Conservation (phyloP, 305 asterid genomes). For the Stenogyne calaminthoides region DNA sequence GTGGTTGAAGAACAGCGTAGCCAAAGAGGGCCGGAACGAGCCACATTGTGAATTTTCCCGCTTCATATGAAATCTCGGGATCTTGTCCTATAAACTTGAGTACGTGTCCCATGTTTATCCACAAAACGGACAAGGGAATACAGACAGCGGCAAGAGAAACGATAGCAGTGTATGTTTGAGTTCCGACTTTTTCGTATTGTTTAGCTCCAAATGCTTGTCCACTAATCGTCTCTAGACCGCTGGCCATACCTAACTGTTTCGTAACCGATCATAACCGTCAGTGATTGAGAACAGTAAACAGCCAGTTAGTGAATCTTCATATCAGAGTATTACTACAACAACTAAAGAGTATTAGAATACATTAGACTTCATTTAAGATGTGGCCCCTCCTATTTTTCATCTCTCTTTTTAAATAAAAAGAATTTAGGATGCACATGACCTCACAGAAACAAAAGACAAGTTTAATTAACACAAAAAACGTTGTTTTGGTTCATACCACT, state of each 20-base stretch:
- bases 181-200: slow-evolving; percentile 70
- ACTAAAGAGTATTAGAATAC: too few relatives aligned
- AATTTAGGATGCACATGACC: too few relatives aligned
- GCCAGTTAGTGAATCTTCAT: too few relatives aligned
- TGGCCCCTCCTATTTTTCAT: too few relatives aligned
- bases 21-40: slow-evolving; percentile 72
- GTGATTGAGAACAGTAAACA: too few relatives aligned
- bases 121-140: slow-evolving; percentile 61
- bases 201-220: slow-evolving; percentile 88
- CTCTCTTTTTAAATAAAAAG: too few relatives aligned
- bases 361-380: too few relatives aligned
- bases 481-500: background rate
- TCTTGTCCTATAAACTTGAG: slow-evolving; percentile 68
- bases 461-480: background rate
- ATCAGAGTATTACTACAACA: too few relatives aligned
- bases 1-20: slow-evolving; percentile 71
- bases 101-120: slow-evolving; percentile 54
- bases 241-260: slow-evolving; percentile 70
- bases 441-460: background rate
- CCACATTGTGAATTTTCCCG: slow-evolving; percentile 61
- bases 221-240: slow-evolving; percentile 74
- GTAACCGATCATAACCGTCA: background rate
- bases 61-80: slow-evolving; percentile 68
- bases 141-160: slow-evolving; percentile 48
- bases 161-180: slow-evolving; percentile 71